Evolutionary conservation across 2,329 filamentous ascomycete genomes (phyloP), one percentile per base, ranked within the genome.

Genomic region (Arthrinium phaeospermum): DNA sequence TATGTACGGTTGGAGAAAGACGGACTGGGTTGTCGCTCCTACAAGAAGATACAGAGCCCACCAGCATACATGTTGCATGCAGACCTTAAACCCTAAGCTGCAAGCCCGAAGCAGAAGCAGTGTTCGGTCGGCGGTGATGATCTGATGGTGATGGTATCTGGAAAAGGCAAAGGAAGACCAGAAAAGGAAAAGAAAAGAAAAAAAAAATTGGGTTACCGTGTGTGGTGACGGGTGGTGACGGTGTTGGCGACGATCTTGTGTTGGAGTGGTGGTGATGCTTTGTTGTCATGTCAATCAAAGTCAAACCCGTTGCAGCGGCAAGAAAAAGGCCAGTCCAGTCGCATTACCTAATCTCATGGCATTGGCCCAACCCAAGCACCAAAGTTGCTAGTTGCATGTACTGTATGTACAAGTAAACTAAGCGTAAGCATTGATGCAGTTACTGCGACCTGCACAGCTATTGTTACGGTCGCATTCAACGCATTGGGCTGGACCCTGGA

Each of bases 401-500:
- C 27, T 30, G 27, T 4, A 30, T 30, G 27, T 30, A 30, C 27
- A 30, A 30, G 27, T 30, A 30, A 30, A 2, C 27, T 30, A 30
- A 30, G 27, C 27, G 27, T 30, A 30, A 30, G 27, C 27, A 30
- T 30, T 30, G 27, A 30, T 30, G 27, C 27, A 30, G 30, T 61
- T 37, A 22, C 53, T 61, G 53, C 53, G 22, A 61, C 30, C 53
- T 61, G 53, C 53, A 61, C 14, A 61, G 53, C 16, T 37, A 30
- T 30, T 30, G 27, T 30, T 30, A 37, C 27, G 27, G 53, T 61
- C 22, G 53, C 53, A 47, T 47, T 47, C 46, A 16, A 47, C 46
- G 46, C 46, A 37, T 61, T 37, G 30, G 53, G 53, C 53, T 61
- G 53, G 53, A 61, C 53, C 53, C 53, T 57, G 37, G 30, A 61